Evolutionary conservation across 805 yeast genomes (phyloP), one percentile per base, ranked within the genome.

Genomic region (Saturnispora diversa): DNA sequence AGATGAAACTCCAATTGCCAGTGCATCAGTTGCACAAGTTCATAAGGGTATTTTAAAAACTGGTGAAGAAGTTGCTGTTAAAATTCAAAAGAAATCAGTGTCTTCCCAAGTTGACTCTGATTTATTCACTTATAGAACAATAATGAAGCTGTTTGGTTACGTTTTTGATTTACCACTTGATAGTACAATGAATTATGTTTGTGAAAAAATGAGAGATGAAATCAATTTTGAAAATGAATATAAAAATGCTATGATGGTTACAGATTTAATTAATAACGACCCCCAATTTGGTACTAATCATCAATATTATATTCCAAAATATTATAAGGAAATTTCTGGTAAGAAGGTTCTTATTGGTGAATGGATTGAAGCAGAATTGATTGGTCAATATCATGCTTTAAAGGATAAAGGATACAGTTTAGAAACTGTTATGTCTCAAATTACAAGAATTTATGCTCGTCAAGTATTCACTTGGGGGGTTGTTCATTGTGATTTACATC

Each of bases 401-500:
- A 50, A 61, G 25, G 60, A 60, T 9, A 53, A 56, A 10, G 64
- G 66, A 2, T 70, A 56, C 50, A 60, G 72, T 49, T 51, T 66
- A 24, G 44, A 57, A 15, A 45, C 52, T 17, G 60, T 76, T n/a
- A 65, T 79, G 72, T 56, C 62, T 15, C 70, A 66, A 43, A 71
- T 79, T 48, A 60, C 76, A 34, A 60, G 61, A 35, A 63, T 75
- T 15, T 72, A 72, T 48, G 73, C 77, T 17, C 66, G 69, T 45
- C 84, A 76, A 59, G 72, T 78, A 13, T 81, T 78, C 55, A 59
- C 65, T 23, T 80, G 80, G 72, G 86, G 85, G 5, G 63, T 73
- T 24, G 75, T 80, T 13, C 87, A 80, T 54, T 73, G 84, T 39
- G 88, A 80, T 53, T 84, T 90, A 10, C 94, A 83, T 51, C 92